A percentile compares a stretch with the other conserved stretches of the same genome.
These are phyloP conservation scores for Penicillium cosmopolitanum DNA, from an alignment of 495 filamentous ascomycete species.

Conservation along the genomic window DNA sequence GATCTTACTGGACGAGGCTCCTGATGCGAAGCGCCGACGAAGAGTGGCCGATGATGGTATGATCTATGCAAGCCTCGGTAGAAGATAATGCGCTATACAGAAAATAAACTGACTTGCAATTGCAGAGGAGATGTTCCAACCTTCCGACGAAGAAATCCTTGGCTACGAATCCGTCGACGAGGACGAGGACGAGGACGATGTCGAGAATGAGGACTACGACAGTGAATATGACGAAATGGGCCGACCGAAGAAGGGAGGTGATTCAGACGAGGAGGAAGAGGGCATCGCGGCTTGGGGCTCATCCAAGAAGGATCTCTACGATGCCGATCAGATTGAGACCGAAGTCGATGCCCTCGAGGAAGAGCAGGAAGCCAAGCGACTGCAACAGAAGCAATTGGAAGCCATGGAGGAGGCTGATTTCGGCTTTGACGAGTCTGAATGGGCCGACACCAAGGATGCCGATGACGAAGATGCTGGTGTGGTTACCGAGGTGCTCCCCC, in stretches of 20 bases:
- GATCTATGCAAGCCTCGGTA: conserved; percentile 13
- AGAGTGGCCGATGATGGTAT: conserved; percentile 66
- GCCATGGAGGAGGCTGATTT: conserved; percentile 90
- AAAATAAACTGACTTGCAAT: conserved; percentile 20
- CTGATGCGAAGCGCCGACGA: conserved; percentile 73
- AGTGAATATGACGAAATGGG: conserved; percentile 41
- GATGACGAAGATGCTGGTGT: conserved; percentile 52
- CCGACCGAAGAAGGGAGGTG: conserved; percentile 25
- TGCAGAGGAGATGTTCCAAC: conserved; percentile 62
- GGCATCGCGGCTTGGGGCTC: conserved; percentile 83
- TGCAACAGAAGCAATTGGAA: conserved; percentile 87
- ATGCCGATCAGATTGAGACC: conserved; percentile 86
- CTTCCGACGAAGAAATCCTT: conserved; percentile 88
- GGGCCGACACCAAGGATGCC: conserved; percentile 57
- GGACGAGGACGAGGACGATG: conserved; percentile 57
- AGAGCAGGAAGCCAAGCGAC: conserved; percentile 81
- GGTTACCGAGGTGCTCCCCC: conserved; percentile 81
- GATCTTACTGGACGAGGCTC: conserved; percentile 79
- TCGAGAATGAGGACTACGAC: conserved; percentile 54
- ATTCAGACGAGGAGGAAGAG: conserved; percentile 65
- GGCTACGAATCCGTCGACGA: conserved; percentile 59
- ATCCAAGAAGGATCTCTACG: conserved; percentile 88
- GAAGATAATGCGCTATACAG: conserved; percentile 4
- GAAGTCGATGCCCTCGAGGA: conserved; percentile 91
- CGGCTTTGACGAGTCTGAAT: conserved; percentile 86